phyloP scores from a whole-genome alignment of 2,329 filamentous ascomycete genomes.

The Calonectria pteridis region DNA sequence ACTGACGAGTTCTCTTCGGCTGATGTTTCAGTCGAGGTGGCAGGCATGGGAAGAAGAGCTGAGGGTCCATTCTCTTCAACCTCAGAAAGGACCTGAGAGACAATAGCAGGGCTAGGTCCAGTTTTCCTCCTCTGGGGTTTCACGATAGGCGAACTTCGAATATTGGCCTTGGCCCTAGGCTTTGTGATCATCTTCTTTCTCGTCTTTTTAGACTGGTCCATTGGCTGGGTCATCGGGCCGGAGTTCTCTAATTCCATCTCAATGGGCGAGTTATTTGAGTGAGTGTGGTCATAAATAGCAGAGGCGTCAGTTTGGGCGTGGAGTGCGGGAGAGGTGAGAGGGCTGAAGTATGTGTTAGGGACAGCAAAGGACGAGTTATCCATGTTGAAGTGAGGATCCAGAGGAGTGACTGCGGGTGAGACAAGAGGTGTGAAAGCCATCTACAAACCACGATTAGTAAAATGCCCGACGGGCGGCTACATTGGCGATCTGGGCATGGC shows the following conservation, averaged over 20 bases:
- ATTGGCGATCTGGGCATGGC: not conserved
- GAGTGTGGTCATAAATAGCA: conserved; percentile 39
- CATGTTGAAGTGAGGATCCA: conserved; percentile 77
- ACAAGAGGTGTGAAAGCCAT: conserved; percentile 85
- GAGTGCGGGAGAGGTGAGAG: conserved; percentile 83
- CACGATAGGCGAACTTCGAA: conserved; percentile 79
- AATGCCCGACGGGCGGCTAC: not conserved
- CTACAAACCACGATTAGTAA: conserved; percentile 53
- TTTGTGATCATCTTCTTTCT: conserved; percentile 66
- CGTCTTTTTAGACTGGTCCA: conserved; percentile 64
- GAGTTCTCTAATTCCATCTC: conserved; percentile 68
- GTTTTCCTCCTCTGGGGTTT: conserved; percentile 72
- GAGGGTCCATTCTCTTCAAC: conserved; percentile 59
- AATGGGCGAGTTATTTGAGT: conserved; percentile 65
- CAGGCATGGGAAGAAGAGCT: conserved; percentile 54
- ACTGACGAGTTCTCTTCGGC: conserved; percentile 73
- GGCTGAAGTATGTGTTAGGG: conserved; percentile 83
- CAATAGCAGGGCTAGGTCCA: conserved; percentile 66
- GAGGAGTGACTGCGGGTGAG: conserved; percentile 85
- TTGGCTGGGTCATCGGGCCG: conserved; percentile 52
- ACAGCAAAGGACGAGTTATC: conserved; percentile 69
- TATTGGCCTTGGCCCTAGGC: conserved; percentile 63
- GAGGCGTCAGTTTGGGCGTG: conserved; percentile 63
- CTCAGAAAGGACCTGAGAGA: conserved; percentile 67
- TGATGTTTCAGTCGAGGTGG: conserved; percentile 64